These are phyloP conservation scores for Pseudogymnoascus sp. DNA, from an alignment of 2,329 filamentous ascomycete species.

Conservation along the genomic window DNA sequence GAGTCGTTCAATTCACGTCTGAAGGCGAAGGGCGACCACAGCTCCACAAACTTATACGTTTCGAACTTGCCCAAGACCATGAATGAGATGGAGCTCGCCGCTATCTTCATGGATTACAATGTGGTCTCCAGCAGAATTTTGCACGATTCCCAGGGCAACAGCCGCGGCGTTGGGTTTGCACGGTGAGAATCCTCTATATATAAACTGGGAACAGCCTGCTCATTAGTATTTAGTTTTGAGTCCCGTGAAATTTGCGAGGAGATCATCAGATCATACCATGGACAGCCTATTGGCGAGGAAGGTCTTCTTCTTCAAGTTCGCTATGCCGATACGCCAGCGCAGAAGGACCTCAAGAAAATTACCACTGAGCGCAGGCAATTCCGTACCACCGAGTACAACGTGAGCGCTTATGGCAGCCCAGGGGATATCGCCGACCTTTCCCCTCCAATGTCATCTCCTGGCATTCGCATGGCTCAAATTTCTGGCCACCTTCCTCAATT, in stretches of 20 bases:
- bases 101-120: slow-evolving; percentile 69
- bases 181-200: slow-evolving; percentile 50
- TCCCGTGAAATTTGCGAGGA: slow-evolving; percentile 81
- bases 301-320: slow-evolving; percentile 84
- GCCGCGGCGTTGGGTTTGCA: slow-evolving; percentile 94
- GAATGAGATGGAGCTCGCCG: slow-evolving; percentile 79
- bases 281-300: slow-evolving; percentile 66
- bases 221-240: slow-evolving; percentile 61
- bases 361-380: slow-evolving; percentile 93
- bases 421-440: slow-evolving; percentile 33
- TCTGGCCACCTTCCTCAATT: slow-evolving; percentile 25
- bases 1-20: slow-evolving; percentile 98
- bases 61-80: slow-evolving; percentile 90
- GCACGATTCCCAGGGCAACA: slow-evolving; percentile 82
- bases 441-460: slow-evolving; percentile 33
- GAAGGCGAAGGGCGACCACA: slow-evolving; percentile 85
- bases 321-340: slow-evolving; percentile 91
- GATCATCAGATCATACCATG: slow-evolving; percentile 81
- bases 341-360: slow-evolving; percentile 93
- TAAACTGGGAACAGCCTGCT: slow-evolving; percentile 13
- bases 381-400: slow-evolving; percentile 90
- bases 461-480: slow-evolving; percentile 25
- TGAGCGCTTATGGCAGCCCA: slow-evolving; percentile 57
- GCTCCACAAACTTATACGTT: slow-evolving; percentile 93
- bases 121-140: slow-evolving; percentile 94